Base-by-base conservation (phyloP, 2,329 filamentous ascomycete genomes). In the Monosporascus sp. region DNA sequence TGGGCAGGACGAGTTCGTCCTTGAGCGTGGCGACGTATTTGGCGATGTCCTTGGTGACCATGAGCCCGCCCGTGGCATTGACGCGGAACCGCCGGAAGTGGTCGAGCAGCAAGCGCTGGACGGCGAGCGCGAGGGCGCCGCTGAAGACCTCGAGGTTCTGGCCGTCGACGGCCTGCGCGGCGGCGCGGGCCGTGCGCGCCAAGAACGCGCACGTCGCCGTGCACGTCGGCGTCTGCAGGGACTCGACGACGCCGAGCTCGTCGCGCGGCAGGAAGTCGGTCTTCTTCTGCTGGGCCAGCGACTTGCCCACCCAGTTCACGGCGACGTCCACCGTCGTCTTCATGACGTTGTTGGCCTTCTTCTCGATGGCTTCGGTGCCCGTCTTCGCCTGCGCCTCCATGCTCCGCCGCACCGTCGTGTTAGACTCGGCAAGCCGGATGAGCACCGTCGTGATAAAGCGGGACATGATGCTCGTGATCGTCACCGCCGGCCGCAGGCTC, bases 31-130 rank as follows among this genome's bases (percentile, higher is more conserved):
- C 87, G 8, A 89, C 88, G 70, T 99, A 99, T 67, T 90, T 91
- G 37, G 90, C 90, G 69, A 97, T 92, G 68, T 99, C 94, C 73
- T 97, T 96, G 37, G 88, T 93, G 25, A 97, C 90, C 82, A 97
- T 94, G 47, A 99, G 82, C 2, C 91, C 94, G 56, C 94, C 94
- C 0, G 93, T 92, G 41, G 92, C 90, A 61, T 91, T 96, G 60
- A 99, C 90, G 55, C 87, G 84, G 74, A 96, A 99, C 65, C 90
- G 91, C 65, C 96, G 94, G 73, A 97, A 90, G 72, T 99, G 94
- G 57, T 94, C 89, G 57, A 99, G 85, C 5, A 99, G 80, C 9
- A 95, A 81, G 48, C 80, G 75, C 60, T 92, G 85, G 37, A 96
- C 78, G 9, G 87, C 86, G 15, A 92, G 75, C 1, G 90, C 92